Percentiles rank a stretch among this genome's conserved stretches.
Evolutionary conservation across 2,329 filamentous ascomycete genomes (phyloP).

Genomic region (Aspergillus fructus): DNA sequence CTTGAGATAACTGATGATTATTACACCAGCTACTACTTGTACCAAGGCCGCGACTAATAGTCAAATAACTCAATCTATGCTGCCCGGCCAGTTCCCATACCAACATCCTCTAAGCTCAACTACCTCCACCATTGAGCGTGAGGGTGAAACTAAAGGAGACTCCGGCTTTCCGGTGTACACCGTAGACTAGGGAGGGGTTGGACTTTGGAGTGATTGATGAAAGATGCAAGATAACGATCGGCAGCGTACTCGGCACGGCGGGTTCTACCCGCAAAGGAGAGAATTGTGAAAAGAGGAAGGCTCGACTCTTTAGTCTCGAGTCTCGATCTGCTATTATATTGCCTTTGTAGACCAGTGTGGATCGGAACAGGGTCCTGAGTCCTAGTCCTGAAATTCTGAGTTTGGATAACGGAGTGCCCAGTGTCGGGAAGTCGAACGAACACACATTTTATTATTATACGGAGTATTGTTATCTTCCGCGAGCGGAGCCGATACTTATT

Average conservation of each 20-base stretch:
- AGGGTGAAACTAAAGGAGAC: background rate
- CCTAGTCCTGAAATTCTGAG: background rate
- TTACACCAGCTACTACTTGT: background rate
- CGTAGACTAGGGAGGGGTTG: background rate
- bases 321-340: background rate
- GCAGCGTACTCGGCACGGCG: background rate
- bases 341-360: background rate
- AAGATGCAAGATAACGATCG: constrained; percentile 12
- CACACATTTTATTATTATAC: background rate
- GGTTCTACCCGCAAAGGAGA: background rate
- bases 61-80: background rate
- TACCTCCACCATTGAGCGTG: background rate
- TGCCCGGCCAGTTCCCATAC: too few species aligned
- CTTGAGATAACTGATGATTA: too few species aligned
- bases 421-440: background rate
- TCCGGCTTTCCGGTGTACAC: background rate
- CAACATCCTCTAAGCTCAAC: too few species aligned
- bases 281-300: background rate
- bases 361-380: background rate
- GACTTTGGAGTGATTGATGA: background rate
- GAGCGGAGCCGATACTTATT: background rate
- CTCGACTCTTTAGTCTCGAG: background rate
- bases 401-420: background rate
- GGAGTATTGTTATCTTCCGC: background rate
- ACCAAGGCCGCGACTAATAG: background rate